Evolutionary conservation across 129 eudicot species (phyloP).

Genomic region (Flaveria trinervia): DNA sequence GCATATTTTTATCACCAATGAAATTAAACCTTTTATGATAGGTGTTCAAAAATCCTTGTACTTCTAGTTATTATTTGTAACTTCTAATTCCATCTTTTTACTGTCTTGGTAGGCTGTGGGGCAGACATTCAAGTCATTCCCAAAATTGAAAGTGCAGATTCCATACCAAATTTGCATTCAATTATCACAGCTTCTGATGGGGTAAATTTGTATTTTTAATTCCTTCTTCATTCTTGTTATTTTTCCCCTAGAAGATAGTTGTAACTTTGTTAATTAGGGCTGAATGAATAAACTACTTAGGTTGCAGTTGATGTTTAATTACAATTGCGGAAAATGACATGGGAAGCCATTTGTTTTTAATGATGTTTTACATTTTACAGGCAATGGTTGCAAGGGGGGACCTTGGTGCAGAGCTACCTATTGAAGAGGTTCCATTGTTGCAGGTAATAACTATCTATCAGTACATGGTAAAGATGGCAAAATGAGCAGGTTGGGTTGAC

Average conservation of each 20-base stretch:
- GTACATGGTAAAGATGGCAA: background rate
- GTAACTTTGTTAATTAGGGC: background rate
- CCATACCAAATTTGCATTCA: constrained; percentile 92
- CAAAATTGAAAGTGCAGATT: constrained; percentile 96
- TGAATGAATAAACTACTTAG: constrained; percentile 11
- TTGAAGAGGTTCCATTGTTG: constrained; percentile 96
- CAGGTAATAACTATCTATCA: constrained; percentile 56
- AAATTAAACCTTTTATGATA: background rate
- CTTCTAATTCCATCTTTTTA: constrained; percentile 22
- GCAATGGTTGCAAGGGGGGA: constrained; percentile 99
- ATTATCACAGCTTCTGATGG: constrained; percentile 97
- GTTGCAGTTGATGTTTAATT: background rate
- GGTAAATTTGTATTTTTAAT: constrained; percentile 38
- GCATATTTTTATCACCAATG: background rate
- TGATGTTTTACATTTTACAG: constrained; percentile 35
- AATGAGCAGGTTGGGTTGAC: background rate
- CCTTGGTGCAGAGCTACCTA: constrained; percentile 96
- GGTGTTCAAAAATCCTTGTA: background rate
- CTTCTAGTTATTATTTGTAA: constrained; percentile 12
- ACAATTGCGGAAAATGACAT: background rate
- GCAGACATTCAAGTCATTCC: constrained; percentile 95
- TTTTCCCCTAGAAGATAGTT: background rate
- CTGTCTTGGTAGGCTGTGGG: constrained; percentile 62
- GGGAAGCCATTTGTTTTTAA: background rate
- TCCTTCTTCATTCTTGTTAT: background rate